Base-by-base conservation (phyloP, 768 basidiomycete species). In the Phylloporus arenicola region DNA sequence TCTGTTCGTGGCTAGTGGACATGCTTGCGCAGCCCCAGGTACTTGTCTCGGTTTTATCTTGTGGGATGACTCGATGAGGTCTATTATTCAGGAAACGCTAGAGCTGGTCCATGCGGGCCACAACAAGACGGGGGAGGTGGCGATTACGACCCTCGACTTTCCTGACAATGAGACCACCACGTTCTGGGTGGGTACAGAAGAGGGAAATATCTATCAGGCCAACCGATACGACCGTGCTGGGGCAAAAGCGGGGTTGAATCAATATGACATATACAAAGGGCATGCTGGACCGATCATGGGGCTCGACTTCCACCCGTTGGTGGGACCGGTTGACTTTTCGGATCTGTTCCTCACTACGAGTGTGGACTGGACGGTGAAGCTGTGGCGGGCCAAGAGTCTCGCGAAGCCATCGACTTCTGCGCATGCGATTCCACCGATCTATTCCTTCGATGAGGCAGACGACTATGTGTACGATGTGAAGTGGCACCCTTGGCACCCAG, bases 11-110 rank as follows among this genome's bases (percentile, higher is more conserved):
- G 96, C 73, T 95, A 10, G 90, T 96, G 8, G 96, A 99, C 70
- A 97, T 98, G 94, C 82, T 99, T 38, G 93, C 96, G 1, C 90
- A 95, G 63, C 96, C 96, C 10, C 94, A 97, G 79, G 93, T 92
- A 60, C 3, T 65, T 46, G 34, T 43, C 27, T 24, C 16, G 14
- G 43, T 25, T 8, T 34, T 33, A 33, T 22, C 43, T 8, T 25
- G 35, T 12, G 16, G 27, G 47, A 31, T 8, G 22, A 34, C 35
- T n/a, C 11, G 35, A 44, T 45, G 48, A 59, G 27, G 10, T 40
- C 20, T 48, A 16, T 31, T 48, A 12, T 41, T 1, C 54, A 97
- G 90, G 96, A 99, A 86, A 91, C 92, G 3, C 80, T 98, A 14
- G 89, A 94, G 63, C 78, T 99, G 3, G 70, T 87, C 4, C 91